A percentile compares a stretch with the other conserved stretches of the same genome.
These are phyloP conservation scores for Aureobasidium musti DNA, from an alignment of 2,329 filamentous ascomycete genomes.

Conservation along the genomic window DNA sequence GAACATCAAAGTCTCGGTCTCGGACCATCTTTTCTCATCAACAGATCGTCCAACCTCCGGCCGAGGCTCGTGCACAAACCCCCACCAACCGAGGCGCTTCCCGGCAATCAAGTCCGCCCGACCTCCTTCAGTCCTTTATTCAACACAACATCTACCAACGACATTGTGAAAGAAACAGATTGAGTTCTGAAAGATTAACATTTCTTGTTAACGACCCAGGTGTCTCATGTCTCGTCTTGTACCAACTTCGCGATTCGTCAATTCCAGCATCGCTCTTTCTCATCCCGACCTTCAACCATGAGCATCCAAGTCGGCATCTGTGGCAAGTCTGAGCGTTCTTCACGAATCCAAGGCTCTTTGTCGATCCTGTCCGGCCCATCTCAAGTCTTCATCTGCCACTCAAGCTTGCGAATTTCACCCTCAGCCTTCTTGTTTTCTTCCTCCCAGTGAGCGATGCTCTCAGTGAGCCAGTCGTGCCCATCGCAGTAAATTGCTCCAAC, in stretches of 20 bases:
- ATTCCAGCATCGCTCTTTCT: not conserved
- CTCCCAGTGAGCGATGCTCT: conserved; percentile 13
- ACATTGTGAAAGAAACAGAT: not conserved
- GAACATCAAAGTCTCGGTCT: conserved; percentile 1
- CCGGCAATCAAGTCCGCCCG: not conserved
- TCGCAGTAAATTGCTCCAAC: not conserved
- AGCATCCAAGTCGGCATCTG: not conserved
- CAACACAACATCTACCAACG: not conserved
- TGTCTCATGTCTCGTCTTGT: not conserved
- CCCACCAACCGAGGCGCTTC: not conserved
- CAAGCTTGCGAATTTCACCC: conserved; percentile 13
- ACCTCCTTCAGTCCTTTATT: not conserved
- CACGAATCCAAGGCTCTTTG: not conserved
- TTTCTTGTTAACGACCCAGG: not conserved
- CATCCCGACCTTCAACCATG: not conserved
- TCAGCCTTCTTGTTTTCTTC: conserved; percentile 9
- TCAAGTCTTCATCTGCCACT: not conserved
- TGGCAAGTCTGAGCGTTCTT: not conserved
- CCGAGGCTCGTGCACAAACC: conserved; percentile 5
- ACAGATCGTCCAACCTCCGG: conserved; percentile 10
- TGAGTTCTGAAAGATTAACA: not conserved
- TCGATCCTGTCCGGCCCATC: not conserved
- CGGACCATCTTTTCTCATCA: conserved; percentile 12
- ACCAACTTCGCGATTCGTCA: not conserved
- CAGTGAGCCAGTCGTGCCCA: not conserved